Conservation (phyloP, 352 stramenopile species). For the Phytophthora multivora region DNA sequence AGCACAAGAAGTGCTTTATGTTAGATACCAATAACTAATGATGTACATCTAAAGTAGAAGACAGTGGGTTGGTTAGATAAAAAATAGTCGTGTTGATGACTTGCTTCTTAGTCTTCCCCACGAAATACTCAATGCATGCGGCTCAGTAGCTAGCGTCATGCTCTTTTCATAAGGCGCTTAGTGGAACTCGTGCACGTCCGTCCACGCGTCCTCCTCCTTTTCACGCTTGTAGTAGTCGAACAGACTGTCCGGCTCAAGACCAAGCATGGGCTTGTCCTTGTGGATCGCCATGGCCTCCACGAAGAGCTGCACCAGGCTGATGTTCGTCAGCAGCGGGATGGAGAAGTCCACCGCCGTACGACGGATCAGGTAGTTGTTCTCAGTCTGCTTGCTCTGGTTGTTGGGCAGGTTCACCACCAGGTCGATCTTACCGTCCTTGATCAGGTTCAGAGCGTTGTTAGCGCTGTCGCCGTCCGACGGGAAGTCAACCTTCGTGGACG, state of each 20-base stretch:
- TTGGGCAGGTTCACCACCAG: constrained; percentile 94
- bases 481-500: constrained; percentile 86
- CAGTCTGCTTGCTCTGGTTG: constrained; percentile 83
- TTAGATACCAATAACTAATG: too few relatives aligned
- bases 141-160: constrained; percentile 10
- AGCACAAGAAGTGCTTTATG: constrained; percentile 32
- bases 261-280: constrained; percentile 92
- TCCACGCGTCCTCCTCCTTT: constrained; percentile 93
- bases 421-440: constrained; percentile 96
- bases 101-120: constrained; percentile 23
- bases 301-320: constrained; percentile 93
- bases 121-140: constrained; percentile 29
- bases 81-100: constrained; percentile 30
- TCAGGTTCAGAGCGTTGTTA: constrained; percentile 87
- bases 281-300: constrained; percentile 92
- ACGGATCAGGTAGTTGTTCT: constrained; percentile 94
- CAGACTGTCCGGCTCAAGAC: constrained; percentile 94
- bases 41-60: not conserved
- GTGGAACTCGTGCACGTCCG: constrained; percentile 95
- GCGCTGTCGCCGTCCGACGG: constrained; percentile 70
- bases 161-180: constrained; percentile 53
- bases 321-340: constrained; percentile 92
- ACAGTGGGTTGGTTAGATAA: constrained; percentile 15
- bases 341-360: constrained; percentile 93
- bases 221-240: constrained; percentile 98